phyloP scores from a whole-genome alignment of 2,329 filamentous ascomycete species.

The Septoria petroselini region DNA sequence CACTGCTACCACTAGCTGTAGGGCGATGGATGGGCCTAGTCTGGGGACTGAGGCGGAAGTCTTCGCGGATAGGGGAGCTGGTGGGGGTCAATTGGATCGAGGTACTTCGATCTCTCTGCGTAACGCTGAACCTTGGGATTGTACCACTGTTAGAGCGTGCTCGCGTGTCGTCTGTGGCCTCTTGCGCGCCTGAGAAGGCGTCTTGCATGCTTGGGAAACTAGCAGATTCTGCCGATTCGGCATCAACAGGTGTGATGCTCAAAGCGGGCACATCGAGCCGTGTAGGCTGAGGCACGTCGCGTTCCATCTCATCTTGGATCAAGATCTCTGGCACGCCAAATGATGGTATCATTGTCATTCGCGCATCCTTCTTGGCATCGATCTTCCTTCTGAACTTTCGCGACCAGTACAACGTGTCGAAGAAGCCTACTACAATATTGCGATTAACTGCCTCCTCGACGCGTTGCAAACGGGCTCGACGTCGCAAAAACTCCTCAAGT shows the following conservation, averaged over 20 bases:
- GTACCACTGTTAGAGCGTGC: constrained; percentile 3
- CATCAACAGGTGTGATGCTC: constrained; percentile 35
- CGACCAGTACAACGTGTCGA: constrained; percentile 88
- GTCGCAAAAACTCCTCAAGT: constrained; percentile 89
- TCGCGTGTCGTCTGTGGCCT: constrained; percentile 15
- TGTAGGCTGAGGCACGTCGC: constrained; percentile 39
- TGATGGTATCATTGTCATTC: constrained; percentile 74
- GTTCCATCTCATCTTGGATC: constrained; percentile 71
- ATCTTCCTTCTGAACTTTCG: constrained; percentile 74
- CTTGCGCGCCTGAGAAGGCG: neutral
- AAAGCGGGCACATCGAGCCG: constrained; percentile 34
- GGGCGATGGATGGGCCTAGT: constrained; percentile 23
- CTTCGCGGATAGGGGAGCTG: constrained; percentile 23
- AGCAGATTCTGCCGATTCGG: constrained; percentile 37
- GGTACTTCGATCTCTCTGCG: constrained; percentile 28
- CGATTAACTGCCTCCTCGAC: constrained; percentile 93
- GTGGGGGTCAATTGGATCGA: constrained; percentile 34
- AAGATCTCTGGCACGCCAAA: constrained; percentile 86
- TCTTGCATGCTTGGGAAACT: constrained; percentile 27
- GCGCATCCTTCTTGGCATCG: constrained; percentile 67
- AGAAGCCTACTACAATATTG: constrained; percentile 88
- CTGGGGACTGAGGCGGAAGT: constrained; percentile 25
- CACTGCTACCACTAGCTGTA: constrained; percentile 27
- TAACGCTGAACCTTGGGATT: neutral
- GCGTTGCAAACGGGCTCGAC: constrained; percentile 82